phyloP scores from a whole-genome alignment of 2,329 filamentous ascomycete species.

The Coniella vitis region DNA sequence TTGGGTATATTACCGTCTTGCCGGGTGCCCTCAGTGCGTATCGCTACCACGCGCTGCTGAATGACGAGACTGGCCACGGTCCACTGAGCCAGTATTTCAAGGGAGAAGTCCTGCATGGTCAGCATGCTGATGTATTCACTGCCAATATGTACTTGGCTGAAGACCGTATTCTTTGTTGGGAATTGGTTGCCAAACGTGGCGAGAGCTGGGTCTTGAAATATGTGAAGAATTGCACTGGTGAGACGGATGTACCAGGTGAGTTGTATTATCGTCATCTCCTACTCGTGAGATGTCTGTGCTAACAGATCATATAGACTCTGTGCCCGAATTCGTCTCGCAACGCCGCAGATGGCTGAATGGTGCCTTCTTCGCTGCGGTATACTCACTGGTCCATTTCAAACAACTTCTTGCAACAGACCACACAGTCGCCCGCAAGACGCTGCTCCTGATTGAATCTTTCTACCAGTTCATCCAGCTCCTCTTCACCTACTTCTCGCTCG shows the following conservation, averaged over 20 bases:
- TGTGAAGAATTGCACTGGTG: slow-evolving; percentile 91
- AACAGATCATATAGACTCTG: slow-evolving; percentile 56
- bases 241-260: slow-evolving; percentile 89
- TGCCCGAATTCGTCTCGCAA: slow-evolving; percentile 96
- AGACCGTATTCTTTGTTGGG: slow-evolving; percentile 87
- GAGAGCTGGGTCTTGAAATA: slow-evolving; percentile 98
- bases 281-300: background rate
- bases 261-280: background rate
- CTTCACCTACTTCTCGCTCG: slow-evolving; percentile 96
- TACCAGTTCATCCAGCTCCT: slow-evolving; percentile 90
- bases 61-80: slow-evolving; percentile 91
- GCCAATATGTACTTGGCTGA: slow-evolving; percentile 94
- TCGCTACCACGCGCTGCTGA: slow-evolving; percentile 90
- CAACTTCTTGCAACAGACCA: slow-evolving; percentile 94
- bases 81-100: slow-evolving; percentile 98
- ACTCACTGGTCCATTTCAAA: slow-evolving; percentile 89
- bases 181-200: slow-evolving; percentile 88
- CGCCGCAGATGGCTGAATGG: slow-evolving; percentile 96
- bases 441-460: slow-evolving; percentile 90
- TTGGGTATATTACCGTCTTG: slow-evolving; percentile 95
- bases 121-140: slow-evolving; percentile 94
- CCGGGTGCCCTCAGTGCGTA: slow-evolving; percentile 94
- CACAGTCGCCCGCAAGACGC: slow-evolving; percentile 77
- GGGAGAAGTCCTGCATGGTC: slow-evolving; percentile 91
- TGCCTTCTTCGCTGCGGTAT: slow-evolving; percentile 96